A percentile compares a stretch with the other conserved stretches of the same genome.
These are phyloP conservation scores for Trametes versicolor DNA, from an alignment of 1,284 basidiomycete genomes.

Conservation along the genomic window DNA sequence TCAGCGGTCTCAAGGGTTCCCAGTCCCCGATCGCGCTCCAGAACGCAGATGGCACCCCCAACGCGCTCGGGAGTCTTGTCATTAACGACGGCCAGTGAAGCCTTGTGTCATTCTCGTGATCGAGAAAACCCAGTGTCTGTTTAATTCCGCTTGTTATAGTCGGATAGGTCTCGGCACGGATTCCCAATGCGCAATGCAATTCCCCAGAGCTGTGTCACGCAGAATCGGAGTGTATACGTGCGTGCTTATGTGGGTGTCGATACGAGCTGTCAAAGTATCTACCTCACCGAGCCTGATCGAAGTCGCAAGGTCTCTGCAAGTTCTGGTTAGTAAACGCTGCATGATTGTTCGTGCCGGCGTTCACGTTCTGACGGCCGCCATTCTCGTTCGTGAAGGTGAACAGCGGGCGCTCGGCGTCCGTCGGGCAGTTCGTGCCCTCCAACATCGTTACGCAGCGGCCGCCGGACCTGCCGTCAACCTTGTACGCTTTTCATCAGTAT, in stretches of 20 bases:
- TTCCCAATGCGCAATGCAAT: no score
- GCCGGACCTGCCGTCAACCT: neutral
- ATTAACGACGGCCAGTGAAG: constrained; percentile 42
- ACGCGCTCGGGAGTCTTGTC: constrained; percentile 54
- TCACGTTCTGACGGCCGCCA: neutral
- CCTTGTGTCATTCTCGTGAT: no score
- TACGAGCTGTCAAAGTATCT: no score
- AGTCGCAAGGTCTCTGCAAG: no score
- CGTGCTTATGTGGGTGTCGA: no score
- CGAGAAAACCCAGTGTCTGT: no score
- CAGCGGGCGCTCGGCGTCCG: neutral
- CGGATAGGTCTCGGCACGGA: no score
- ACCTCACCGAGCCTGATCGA: no score
- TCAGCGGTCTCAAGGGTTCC: constrained; percentile 75
- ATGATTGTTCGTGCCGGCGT: constrained; percentile 1
- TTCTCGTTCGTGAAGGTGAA: neutral
- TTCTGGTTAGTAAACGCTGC: no score
- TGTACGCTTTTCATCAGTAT: neutral
- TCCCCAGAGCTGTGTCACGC: no score
- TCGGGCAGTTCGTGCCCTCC: neutral
- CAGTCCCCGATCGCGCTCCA: constrained; percentile 70
- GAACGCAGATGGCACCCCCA: constrained; percentile 52
- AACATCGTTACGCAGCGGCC: constrained; percentile 1
- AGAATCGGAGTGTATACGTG: no score
- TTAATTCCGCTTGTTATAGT: no score